Evolutionary conservation across 768 basidiomycete species (phyloP).

Genomic region (Trametes cinnabarina): DNA sequence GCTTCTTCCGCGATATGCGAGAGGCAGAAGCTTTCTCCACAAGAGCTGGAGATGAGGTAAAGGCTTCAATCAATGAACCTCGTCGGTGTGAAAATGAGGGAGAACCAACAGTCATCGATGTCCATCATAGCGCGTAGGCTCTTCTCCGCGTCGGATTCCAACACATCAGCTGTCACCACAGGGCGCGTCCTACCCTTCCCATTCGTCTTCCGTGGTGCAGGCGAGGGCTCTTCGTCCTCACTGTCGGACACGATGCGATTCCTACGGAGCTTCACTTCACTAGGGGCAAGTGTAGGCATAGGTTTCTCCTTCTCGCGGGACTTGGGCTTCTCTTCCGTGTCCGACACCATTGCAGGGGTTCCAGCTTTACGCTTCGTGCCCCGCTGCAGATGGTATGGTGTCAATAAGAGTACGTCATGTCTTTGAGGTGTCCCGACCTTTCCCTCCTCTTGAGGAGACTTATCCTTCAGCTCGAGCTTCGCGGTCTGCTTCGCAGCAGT

Average conservation of each 20-base stretch:
- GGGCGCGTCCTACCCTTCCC: constrained; percentile 36
- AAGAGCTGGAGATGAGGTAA: background rate
- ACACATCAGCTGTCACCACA: constrained; percentile 27
- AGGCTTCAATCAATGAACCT: background rate
- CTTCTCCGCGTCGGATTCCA: constrained; percentile 39
- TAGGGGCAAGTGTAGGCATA: constrained; percentile 25
- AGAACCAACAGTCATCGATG: constrained; percentile 60
- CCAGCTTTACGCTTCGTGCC: constrained; percentile 33
- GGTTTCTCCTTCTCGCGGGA: background rate
- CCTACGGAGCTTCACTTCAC: constrained; percentile 47
- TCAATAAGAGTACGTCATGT: background rate
- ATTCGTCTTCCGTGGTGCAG: constrained; percentile 26
- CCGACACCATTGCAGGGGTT: constrained; percentile 14
- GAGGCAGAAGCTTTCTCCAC: constrained; percentile 20
- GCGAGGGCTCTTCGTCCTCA: constrained; percentile 47
- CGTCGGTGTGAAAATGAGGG: background rate
- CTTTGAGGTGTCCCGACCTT: constrained; percentile 9
- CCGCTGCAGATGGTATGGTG: constrained; percentile 19
- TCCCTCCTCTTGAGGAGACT: constrained; percentile 7
- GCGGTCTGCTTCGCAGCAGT: constrained; percentile 14
- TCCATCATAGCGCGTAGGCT: constrained; percentile 69
- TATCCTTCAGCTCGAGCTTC: constrained; percentile 7
- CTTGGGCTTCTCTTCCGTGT: constrained; percentile 19
- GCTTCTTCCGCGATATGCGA: constrained; percentile 20
- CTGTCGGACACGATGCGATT: constrained; percentile 55